Conservation (phyloP, 306 rosid species). For the Mimosa bimucronata region DNA sequence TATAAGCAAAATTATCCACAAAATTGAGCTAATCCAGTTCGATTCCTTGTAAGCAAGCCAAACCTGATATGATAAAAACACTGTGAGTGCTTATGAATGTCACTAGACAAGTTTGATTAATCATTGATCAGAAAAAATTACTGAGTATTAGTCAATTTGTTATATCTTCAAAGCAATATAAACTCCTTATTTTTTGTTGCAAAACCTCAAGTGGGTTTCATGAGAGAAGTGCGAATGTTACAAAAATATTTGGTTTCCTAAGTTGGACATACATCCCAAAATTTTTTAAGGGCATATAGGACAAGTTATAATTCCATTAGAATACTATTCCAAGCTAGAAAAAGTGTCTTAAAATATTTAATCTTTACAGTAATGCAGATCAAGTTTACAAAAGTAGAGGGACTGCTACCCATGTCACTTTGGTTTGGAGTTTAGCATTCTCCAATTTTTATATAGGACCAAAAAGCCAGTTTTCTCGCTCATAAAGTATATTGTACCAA, state of each 20-base stretch:
- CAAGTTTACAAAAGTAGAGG: neutral
- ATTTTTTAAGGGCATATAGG: constrained; percentile 9
- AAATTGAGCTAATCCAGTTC: constrained; percentile 58
- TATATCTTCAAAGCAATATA: constrained; percentile 3
- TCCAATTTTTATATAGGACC: neutral
- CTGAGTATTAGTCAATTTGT: neutral
- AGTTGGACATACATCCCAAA: neutral
- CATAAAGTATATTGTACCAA: neutral
- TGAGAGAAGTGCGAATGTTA: constrained; percentile 1
- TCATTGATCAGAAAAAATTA: neutral
- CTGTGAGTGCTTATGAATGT: constrained; percentile 34
- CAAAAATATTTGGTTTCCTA: constrained; percentile 15
- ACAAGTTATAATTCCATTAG: constrained; percentile 30
- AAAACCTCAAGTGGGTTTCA: constrained; percentile 4
- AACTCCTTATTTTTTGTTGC: neutral
- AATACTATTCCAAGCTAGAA: too few relatives aligned
- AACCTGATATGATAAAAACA: constrained; percentile 49
- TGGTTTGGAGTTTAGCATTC: neutral
- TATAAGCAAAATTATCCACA: constrained; percentile 68
- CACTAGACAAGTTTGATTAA: constrained; percentile 1
- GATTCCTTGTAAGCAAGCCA: constrained; percentile 86
- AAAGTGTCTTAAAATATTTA: too few relatives aligned
- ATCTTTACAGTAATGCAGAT: neutral
- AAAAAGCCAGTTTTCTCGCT: neutral
- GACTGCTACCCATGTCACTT: neutral